Evolutionary conservation across 352 stramenopile species (phyloP).

Genomic region (Blastocystis sp.): DNA sequence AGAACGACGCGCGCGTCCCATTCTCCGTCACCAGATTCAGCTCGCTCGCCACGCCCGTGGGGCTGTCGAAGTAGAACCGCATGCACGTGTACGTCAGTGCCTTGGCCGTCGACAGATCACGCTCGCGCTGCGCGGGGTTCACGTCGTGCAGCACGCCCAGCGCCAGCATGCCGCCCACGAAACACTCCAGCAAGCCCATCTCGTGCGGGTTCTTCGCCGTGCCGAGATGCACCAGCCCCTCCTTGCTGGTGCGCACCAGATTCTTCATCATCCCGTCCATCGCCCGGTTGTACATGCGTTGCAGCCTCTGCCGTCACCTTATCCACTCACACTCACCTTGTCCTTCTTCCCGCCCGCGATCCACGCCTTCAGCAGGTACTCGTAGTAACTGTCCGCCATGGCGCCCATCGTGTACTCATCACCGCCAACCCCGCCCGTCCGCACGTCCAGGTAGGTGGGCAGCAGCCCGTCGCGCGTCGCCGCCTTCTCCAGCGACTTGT

Average conservation of each 20-base stretch:
- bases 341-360: conserved; percentile 86
- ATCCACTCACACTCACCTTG: conserved; percentile 28
- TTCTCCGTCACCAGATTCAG: neutral
- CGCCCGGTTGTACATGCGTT: conserved; percentile 78
- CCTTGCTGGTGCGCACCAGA: conserved; percentile 73
- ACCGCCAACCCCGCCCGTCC: conserved; percentile 73
- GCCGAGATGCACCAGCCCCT: conserved; percentile 39
- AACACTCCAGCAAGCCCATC: conserved; percentile 77
- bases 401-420: conserved; percentile 76
- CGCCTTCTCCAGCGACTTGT: conserved; percentile 79
- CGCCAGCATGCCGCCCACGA: conserved; percentile 78
- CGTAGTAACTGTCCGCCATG: conserved; percentile 89
- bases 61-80: conserved; percentile 78
- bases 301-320: neutral
- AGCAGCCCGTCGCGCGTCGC: neutral
- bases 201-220: conserved; percentile 74
- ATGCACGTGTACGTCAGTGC: conserved; percentile 82
- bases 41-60: conserved; percentile 78
- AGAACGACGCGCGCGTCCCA: neutral
- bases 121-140: conserved; percentile 51
- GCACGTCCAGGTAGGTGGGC: conserved; percentile 74
- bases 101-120: conserved; percentile 78
- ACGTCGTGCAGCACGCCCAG: conserved; percentile 71
- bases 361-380: conserved; percentile 96
- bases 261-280: conserved; percentile 78